Evolutionary conservation across 2,329 filamentous ascomycete species (phyloP).

Genomic region (Aspergillus carbonarius): DNA sequence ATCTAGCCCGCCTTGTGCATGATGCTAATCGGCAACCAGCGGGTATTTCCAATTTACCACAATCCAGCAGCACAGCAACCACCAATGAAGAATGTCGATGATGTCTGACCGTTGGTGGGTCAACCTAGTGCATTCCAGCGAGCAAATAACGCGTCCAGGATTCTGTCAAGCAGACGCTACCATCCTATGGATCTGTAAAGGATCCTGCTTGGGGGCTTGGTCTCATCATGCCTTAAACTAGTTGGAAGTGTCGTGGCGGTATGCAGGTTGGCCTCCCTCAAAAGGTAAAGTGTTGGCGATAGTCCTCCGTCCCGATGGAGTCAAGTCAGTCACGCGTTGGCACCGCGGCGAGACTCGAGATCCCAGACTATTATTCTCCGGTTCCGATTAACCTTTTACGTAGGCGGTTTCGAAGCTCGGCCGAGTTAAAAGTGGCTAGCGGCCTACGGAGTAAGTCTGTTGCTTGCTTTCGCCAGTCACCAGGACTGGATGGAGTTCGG

Average conservation of each 20-base stretch:
- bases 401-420: neutral
- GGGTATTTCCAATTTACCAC: neutral
- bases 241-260: neutral
- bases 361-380: neutral
- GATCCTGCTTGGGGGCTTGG: neutral
- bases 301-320: neutral
- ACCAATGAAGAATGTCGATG: conserved; percentile 8
- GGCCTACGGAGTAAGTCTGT: neutral
- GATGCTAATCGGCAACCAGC: conserved; percentile 2
- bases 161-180: neutral
- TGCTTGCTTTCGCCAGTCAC: too few species aligned
- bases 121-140: neutral
- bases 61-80: conserved; percentile 1
- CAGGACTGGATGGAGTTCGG: conserved; percentile 1
- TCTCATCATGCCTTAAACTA: neutral
- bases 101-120: conserved; percentile 12
- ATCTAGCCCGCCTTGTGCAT: neutral
- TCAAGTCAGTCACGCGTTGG: neutral
- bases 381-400: neutral
- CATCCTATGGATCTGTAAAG: neutral
- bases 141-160: conserved; percentile 6
- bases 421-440: neutral
- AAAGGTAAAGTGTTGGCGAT: conserved; percentile 1
- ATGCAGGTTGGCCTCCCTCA: neutral
- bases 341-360: neutral